phyloP scores from a whole-genome alignment of 257 asterid species.

The Solanum ossicruentum region DNA sequence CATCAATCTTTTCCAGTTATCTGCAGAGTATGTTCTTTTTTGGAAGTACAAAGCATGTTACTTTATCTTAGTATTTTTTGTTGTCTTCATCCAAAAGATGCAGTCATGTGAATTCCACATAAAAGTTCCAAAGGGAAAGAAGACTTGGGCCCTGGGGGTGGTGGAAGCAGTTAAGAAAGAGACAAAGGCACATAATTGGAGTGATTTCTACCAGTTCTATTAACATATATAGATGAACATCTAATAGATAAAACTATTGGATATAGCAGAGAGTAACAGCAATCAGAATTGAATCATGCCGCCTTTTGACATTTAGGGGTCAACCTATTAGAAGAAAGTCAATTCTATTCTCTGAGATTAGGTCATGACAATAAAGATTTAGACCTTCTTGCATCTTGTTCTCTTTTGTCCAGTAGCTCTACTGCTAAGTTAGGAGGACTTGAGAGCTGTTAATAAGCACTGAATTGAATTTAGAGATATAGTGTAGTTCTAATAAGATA shows the following conservation, averaged over 20 bases:
- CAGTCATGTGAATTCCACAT: neutral
- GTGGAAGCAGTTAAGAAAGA: neutral
- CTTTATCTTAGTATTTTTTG: neutral
- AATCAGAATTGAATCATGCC: neutral
- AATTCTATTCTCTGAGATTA: neutral
- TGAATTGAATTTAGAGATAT: neutral
- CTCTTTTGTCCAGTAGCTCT: neutral
- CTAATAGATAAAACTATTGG: neutral
- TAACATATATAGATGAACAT: neutral
- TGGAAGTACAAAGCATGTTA: neutral
- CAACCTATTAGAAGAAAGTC: neutral
- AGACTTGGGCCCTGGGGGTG: neutral
- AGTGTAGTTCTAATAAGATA: neutral
- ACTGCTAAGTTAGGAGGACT: neutral
- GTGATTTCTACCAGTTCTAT: neutral
- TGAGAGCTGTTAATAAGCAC: neutral
- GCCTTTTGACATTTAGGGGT: neutral
- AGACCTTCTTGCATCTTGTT: neutral
- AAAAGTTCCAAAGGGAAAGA: neutral
- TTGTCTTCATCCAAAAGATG: neutral
- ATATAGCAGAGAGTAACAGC: neutral
- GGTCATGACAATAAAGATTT: neutral
- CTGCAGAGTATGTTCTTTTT: constrained; percentile 55
- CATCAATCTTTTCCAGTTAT: constrained; percentile 70
- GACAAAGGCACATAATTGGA: neutral